A percentile compares a stretch with the other conserved stretches of the same genome.
Conservation (phyloP, 495 filamentous ascomycete species). For the Melanomma pulvis-pyrius region DNA sequence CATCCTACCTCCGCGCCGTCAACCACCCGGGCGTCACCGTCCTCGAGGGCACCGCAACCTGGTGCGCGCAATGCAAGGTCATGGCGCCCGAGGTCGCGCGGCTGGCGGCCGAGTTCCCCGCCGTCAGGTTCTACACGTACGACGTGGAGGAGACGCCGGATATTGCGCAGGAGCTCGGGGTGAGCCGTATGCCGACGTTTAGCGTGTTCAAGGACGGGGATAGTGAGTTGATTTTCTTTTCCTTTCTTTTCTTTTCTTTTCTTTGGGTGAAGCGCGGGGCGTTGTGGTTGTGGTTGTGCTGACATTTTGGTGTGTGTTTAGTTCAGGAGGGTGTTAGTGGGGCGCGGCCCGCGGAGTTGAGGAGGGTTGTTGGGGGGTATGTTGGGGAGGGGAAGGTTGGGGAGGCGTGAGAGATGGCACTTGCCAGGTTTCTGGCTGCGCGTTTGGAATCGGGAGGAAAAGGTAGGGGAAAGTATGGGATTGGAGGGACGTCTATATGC, state of each 20-base stretch:
- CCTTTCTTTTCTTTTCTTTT: no score
- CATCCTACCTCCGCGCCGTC: slow-evolving; percentile 34
- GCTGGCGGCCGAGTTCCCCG: slow-evolving; percentile 38
- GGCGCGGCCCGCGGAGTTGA: slow-evolving; percentile 31
- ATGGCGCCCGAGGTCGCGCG: slow-evolving; percentile 39
- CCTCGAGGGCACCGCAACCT: slow-evolving; percentile 39
- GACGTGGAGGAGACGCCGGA: slow-evolving; percentile 36
- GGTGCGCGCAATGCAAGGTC: slow-evolving; percentile 40
- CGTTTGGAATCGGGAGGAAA: no score
- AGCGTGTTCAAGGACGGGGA: slow-evolving; percentile 42
- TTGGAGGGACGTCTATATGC: no score
- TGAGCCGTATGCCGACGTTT: slow-evolving; percentile 40
- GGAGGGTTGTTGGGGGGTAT: slow-evolving; percentile 36
- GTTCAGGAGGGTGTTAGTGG: slow-evolving; percentile 35
- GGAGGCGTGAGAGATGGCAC: no score
- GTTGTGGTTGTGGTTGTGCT: no score
- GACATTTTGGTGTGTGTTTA: neutral
- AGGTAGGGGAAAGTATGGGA: no score
- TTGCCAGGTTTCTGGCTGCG: no score
- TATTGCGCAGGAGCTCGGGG: slow-evolving; percentile 39
- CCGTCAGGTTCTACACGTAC: slow-evolving; percentile 38
- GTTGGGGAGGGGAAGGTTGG: neutral
- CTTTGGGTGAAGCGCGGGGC: no score
- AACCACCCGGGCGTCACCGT: slow-evolving; percentile 37
- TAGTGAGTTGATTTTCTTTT: neutral